Evolutionary conservation across 139 green algal genomes (phyloP).

Genomic region (Chlamydomonas eustigma): DNA sequence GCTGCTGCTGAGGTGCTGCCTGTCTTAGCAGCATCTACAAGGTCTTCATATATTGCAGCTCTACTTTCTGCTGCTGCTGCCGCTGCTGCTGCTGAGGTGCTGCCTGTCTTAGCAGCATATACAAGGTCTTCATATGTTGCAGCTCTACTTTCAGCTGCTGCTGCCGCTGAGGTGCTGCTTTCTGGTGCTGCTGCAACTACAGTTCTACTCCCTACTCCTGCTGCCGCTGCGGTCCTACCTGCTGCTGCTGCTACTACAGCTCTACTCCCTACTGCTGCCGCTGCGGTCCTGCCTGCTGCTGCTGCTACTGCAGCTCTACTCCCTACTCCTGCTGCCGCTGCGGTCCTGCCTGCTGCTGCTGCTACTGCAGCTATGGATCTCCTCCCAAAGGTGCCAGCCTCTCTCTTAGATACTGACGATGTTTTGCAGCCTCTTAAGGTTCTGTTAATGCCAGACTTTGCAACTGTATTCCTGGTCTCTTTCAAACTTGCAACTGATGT

Average conservation of each 20-base stretch:
- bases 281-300: background rate
- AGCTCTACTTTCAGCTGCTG: background rate
- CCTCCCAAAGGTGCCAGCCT: no score
- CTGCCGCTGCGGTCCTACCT: background rate
- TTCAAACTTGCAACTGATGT: no score
- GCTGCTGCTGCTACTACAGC: background rate
- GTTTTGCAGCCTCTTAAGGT: no score
- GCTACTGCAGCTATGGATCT: background rate
- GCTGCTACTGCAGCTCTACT: background rate
- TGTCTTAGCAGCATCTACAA: no score
- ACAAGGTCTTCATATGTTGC: no score
- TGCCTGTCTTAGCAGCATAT: no score
- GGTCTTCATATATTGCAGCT: no score
- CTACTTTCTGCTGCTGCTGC: background rate
- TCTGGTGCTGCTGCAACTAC: background rate
- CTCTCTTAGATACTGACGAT: no score
- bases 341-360: background rate
- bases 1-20: background rate
- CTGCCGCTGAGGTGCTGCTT: background rate
- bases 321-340: background rate
- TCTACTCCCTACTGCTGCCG: background rate
- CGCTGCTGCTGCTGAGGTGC: background rate
- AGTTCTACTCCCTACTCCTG: background rate
- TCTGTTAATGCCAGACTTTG: no score
- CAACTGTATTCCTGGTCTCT: no score